These are phyloP conservation scores for Ogataea wickerhamii DNA, from an alignment of 805 yeast genomes.

Conservation along the genomic window DNA sequence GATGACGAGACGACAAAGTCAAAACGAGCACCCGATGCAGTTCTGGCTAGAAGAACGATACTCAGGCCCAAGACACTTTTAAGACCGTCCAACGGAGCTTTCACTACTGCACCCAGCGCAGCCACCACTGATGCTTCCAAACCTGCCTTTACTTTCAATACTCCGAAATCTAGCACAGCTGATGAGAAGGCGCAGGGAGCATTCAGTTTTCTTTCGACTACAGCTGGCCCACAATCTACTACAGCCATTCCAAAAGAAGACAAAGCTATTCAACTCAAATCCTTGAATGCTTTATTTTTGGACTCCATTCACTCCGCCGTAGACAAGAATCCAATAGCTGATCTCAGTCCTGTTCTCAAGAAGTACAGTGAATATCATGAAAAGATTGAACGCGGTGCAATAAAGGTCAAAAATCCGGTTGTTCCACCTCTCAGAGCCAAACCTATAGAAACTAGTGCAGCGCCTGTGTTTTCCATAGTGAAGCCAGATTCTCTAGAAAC, in stretches of 20 bases:
- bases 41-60: slow-evolving; percentile 67
- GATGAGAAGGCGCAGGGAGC: too few relatives aligned
- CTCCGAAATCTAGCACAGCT: not conserved
- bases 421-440: slow-evolving; percentile 24
- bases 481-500: not conserved
- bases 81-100: slow-evolving; percentile 10
- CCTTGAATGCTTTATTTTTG: slow-evolving; percentile 60
- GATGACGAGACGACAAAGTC: slow-evolving; percentile 38
- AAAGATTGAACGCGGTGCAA: slow-evolving; percentile 31
- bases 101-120: not conserved
- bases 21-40: slow-evolving; percentile 53
- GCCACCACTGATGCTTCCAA: not conserved
- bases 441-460: slow-evolving; percentile 5
- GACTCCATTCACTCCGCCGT: slow-evolving; percentile 43
- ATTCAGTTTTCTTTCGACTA: slow-evolving; percentile 1
- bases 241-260: slow-evolving; percentile 3
- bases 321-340: slow-evolving; percentile 45
- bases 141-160: not conserved
- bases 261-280: slow-evolving; percentile 50
- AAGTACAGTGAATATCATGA: slow-evolving; percentile 56
- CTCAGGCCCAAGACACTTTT: slow-evolving; percentile 50
- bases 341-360: slow-evolving; percentile 51
- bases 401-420: slow-evolving; percentile 24
- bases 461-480: not conserved
- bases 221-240: not conserved